These are phyloP conservation scores for Candida corydali DNA, from an alignment of 805 yeast genomes.

Conservation along the genomic window DNA sequence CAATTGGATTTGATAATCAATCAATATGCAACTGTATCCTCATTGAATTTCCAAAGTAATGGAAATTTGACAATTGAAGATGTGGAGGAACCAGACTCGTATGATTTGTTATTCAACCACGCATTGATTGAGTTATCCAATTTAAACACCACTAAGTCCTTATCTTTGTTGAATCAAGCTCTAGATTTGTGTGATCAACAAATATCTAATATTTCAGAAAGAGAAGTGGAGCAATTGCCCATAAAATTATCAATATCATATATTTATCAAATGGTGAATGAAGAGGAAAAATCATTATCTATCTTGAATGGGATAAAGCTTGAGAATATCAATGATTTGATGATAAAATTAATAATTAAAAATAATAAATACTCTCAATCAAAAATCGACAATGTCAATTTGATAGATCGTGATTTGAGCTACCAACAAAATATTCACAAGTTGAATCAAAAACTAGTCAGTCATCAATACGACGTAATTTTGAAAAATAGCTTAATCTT, in stretches of 20 bases:
- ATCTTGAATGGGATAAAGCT: slow-evolving; percentile 34
- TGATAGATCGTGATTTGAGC: slow-evolving; percentile 30
- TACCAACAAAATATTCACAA: slow-evolving; percentile 32
- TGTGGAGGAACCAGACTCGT: slow-evolving; percentile 15
- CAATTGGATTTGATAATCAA: slow-evolving; percentile 54
- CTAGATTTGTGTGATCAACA: slow-evolving; percentile 34
- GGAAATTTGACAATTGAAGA: slow-evolving; percentile 6
- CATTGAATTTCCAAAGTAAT: slow-evolving; percentile 22
- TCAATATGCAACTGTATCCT: slow-evolving; percentile 65
- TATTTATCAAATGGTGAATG: slow-evolving; percentile 37
- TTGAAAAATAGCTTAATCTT: slow-evolving; percentile 43
- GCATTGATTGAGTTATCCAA: slow-evolving; percentile 48
- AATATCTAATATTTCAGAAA: slow-evolving; percentile 45
- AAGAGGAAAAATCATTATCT: slow-evolving; percentile 26
- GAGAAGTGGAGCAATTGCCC: slow-evolving; percentile 52
- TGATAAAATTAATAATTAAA: slow-evolving; percentile 37
- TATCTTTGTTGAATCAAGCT: slow-evolving; percentile 45
- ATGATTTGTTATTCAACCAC: slow-evolving; percentile 59
- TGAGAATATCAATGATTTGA: slow-evolving; percentile 30
- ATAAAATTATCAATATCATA: slow-evolving; percentile 59
- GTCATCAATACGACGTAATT: slow-evolving; percentile 38
- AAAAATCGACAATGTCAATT: slow-evolving; percentile 20
- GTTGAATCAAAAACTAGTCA: slow-evolving; percentile 23
- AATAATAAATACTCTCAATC: slow-evolving; percentile 40
- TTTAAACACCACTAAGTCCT: slow-evolving; percentile 35